Evolutionary conservation across 2,329 filamentous ascomycete species (phyloP).

Genomic region (Talaromyces sp.): DNA sequence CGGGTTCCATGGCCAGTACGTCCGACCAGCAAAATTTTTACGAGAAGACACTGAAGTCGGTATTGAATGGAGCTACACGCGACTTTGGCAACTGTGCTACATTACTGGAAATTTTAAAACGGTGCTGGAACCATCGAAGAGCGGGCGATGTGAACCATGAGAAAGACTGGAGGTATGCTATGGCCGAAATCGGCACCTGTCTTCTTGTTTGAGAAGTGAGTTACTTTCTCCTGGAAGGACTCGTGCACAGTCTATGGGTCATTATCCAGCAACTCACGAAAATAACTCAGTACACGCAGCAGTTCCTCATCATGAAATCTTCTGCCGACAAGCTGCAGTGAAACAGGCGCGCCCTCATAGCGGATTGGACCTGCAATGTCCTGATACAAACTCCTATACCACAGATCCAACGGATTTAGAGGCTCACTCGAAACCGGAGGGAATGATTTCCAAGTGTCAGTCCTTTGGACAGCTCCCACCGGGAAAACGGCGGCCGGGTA

Average conservation of each 20-base stretch:
- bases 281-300: neutral
- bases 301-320: constrained; percentile 47
- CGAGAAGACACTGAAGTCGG: constrained; percentile 11
- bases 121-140: constrained; percentile 15
- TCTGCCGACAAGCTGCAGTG: constrained; percentile 16
- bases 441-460: constrained; percentile 44
- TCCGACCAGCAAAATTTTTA: constrained; percentile 20
- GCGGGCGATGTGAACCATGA: neutral
- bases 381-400: constrained; percentile 49
- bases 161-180: constrained; percentile 15
- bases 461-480: constrained; percentile 38
- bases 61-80: constrained; percentile 23
- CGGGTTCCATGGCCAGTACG: constrained; percentile 22
- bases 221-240: neutral
- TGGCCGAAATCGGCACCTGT: constrained; percentile 13
- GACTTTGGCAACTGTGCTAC: constrained; percentile 21
- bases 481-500: constrained; percentile 31
- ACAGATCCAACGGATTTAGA: constrained; percentile 47
- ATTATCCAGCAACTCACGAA: neutral
- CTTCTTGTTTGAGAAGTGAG: constrained; percentile 1
- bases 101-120: constrained; percentile 11
- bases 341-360: constrained; percentile 31
- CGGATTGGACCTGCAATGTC: constrained; percentile 36
- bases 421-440: constrained; percentile 37
- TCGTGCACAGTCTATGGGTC: neutral